Percentiles rank a stretch among this genome's conserved stretches.
Conservation (phyloP, 1,284 basidiomycete genomes). For the Papiliotrema terrestris region DNA sequence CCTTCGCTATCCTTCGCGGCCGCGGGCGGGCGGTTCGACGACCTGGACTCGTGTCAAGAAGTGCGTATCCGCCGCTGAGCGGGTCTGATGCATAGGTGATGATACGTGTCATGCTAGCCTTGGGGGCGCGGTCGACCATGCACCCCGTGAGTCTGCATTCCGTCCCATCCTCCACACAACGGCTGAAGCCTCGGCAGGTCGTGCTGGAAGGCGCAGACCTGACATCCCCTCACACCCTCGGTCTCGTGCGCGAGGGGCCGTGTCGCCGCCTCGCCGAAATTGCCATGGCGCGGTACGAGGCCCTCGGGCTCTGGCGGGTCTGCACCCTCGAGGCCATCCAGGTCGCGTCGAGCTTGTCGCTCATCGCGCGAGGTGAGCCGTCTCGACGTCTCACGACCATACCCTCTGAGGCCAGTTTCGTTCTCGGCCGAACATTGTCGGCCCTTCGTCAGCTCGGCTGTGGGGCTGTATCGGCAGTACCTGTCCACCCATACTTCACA, state of each 20-base stretch:
- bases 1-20: not conserved
- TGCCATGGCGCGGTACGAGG: conserved; percentile 4
- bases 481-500: not conserved
- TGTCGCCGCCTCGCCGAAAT: conserved; percentile 1
- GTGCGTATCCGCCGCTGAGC: not conserved
- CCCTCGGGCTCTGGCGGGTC: conserved; percentile 1
- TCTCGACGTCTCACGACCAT: not conserved
- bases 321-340: conserved; percentile 1
- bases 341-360: not conserved
- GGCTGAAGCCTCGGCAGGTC: not conserved
- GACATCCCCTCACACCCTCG: conserved; percentile 5
- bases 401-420: not conserved
- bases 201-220: conserved; percentile 4
- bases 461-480: no score
- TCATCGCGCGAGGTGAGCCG: conserved; percentile 5
- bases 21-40: not conserved
- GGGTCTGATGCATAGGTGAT: not conserved
- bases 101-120: not conserved
- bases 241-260: conserved; percentile 8
- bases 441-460: no score
- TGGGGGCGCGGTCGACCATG: not conserved
- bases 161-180: not conserved
- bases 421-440: not conserved
- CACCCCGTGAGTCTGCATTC: not conserved
- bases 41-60: not conserved